phyloP scores from a whole-genome alignment of 176 grass and related monocot genomes.

The Eleusine indica region DNA sequence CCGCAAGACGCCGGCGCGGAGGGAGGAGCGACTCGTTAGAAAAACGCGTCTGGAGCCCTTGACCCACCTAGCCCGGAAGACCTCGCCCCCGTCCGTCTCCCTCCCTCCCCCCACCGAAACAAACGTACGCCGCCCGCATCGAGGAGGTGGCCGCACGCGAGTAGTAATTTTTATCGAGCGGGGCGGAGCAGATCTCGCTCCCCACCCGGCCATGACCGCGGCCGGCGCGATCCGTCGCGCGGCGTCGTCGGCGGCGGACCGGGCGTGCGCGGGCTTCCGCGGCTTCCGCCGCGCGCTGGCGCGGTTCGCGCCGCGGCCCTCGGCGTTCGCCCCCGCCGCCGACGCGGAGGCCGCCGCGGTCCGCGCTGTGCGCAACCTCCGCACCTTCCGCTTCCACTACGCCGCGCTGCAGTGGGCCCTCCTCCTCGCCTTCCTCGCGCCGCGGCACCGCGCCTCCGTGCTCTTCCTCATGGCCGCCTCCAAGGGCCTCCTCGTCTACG shows the following conservation, averaged over 20 bases:
- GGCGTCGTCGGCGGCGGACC: constrained; percentile 48
- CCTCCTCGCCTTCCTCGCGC: constrained; percentile 63
- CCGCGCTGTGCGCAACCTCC: constrained; percentile 73
- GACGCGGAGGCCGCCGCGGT: constrained; percentile 81
- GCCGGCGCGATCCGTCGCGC: constrained; percentile 62
- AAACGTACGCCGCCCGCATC: neutral
- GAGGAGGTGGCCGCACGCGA: neutral
- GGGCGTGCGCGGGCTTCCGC: constrained; percentile 50
- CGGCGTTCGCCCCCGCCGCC: constrained; percentile 54
- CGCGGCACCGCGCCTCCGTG: constrained; percentile 63
- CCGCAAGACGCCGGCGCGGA: neutral
- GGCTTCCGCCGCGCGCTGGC: constrained; percentile 53
- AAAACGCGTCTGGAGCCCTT: constrained; percentile 18
- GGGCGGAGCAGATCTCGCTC: constrained; percentile 31
- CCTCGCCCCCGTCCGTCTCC: neutral
- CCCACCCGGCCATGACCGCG: constrained; percentile 23
- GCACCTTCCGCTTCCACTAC: constrained; percentile 79
- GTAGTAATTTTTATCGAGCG: constrained; percentile 22
- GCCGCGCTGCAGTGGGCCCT: constrained; percentile 66
- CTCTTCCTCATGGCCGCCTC: constrained; percentile 87
- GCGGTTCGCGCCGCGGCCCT: constrained; percentile 63
- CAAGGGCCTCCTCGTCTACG: constrained; percentile 78
- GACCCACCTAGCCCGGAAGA: constrained; percentile 14
- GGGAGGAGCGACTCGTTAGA: constrained; percentile 12
- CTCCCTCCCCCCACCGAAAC: neutral